Percentiles rank a stretch among this genome's conserved stretches.
These are phyloP conservation scores for Escovopsis sp. DNA, from an alignment of 2,329 filamentous ascomycete species.

Conservation along the genomic window DNA sequence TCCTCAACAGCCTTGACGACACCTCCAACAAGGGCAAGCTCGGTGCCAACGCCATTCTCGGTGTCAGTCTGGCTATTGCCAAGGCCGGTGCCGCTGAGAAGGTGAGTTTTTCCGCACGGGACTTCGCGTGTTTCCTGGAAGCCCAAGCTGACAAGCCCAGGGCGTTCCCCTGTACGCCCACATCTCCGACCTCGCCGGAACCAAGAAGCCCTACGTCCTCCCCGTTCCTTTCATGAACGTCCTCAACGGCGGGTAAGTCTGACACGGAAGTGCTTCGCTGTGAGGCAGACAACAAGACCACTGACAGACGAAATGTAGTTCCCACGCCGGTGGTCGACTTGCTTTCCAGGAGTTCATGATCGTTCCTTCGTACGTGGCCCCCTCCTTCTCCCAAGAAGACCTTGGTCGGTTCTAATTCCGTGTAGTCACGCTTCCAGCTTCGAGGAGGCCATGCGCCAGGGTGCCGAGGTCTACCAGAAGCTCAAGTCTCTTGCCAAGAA, in stretches of 20 bases:
- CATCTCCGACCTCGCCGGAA: conserved; percentile 74
- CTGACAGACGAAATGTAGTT: conserved; percentile 32
- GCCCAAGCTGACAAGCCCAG: conserved; percentile 19
- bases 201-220: conserved; percentile 83
- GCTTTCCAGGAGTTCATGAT: conserved; percentile 98
- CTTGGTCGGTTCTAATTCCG: conserved; percentile 6
- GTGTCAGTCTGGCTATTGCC: conserved; percentile 70
- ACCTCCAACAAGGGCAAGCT: conserved; percentile 78
- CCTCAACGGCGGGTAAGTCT: conserved; percentile 54
- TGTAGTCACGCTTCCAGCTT: conserved; percentile 69
- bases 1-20: conserved; percentile 74
- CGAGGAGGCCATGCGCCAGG: conserved; percentile 90
- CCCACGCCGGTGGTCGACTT: conserved; percentile 91
- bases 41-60: conserved; percentile 78
- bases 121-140: neutral
- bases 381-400: neutral
- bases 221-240: conserved; percentile 92
- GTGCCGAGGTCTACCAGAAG: conserved; percentile 95
- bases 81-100: conserved; percentile 86
- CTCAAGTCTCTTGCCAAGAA: conserved; percentile 96
- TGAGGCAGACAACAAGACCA: neutral
- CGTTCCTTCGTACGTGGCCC: conserved; percentile 52
- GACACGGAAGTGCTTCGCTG: no score
- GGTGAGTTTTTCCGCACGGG: conserved; percentile 24
- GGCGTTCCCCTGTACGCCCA: conserved; percentile 76